Evolutionary conservation across 1,284 basidiomycete species (phyloP), one percentile per base, ranked within the genome.

Genomic region (Cronartium quercuum): DNA sequence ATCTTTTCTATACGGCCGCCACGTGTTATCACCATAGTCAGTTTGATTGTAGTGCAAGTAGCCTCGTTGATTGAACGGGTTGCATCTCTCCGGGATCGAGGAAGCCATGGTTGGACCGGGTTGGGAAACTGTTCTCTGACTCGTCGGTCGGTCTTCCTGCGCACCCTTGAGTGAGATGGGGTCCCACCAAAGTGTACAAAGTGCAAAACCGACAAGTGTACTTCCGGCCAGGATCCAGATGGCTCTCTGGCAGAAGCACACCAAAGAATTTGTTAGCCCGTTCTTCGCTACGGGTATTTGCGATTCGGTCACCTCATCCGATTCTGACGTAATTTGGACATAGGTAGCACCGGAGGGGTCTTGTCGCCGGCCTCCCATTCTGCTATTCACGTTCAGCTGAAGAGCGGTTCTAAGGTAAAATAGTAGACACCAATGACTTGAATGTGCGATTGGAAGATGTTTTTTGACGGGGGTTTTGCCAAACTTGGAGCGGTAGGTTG

Each of bases 151-250:
- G 9, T 35, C 29, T 37, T n/a, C 18, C 13, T 35, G 35, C 0
- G 38, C 29, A 37, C 7, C 21, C 15, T 41, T 41, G 15, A 42
- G 47, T 62, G 63, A 24, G 15, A 73, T 62, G 15, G 69, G 69
- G 9, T 73, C 62, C 69, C 69, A 73, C 69, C 69, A 73, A 10
- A 73, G 38, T n/a, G 61, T 61, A 13, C 60, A 65, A 12, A 73
- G 18, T 29, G 69, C 69, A 65, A 73, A 73, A 1, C 69, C 69
- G 35, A 73, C 35, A 35, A 73, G 47, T 9, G 62, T 58, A 24
- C 62, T 47, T n/a, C 69, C 69, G 44, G 62, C 69, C 24, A 73
- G 38, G 12, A 34, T 51, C 69, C 69, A 73, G 5, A 73, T 34
- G 10, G 51, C 47, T 34, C 38, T 37, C 65, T 73, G 69, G 37